Conservation (phyloP, 495 filamentous ascomycete genomes). For the Penicillium cinerascens region DNA sequence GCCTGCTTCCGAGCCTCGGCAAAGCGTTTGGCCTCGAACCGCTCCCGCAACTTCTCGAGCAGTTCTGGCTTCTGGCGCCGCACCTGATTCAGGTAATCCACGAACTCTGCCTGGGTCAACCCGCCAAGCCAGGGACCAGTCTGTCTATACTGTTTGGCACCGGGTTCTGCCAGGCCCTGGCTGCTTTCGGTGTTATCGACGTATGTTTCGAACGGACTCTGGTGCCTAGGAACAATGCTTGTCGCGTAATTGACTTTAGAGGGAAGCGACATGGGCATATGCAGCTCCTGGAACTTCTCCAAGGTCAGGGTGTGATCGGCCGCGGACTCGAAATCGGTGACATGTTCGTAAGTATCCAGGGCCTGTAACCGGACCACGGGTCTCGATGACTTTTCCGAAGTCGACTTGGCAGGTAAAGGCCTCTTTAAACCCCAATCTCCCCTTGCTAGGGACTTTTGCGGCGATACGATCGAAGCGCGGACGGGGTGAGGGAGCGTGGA, state of each 20-base stretch:
- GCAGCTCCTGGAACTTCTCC: constrained; percentile 82
- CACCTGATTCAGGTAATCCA: constrained; percentile 60
- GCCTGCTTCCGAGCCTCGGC: constrained; percentile 39
- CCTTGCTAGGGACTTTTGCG: constrained; percentile 62
- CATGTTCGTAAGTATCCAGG: constrained; percentile 84
- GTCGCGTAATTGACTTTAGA: constrained; percentile 27
- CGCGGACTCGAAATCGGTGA: constrained; percentile 85
- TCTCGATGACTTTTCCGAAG: constrained; percentile 59
- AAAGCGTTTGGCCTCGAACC: constrained; percentile 39
- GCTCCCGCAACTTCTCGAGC: constrained; percentile 53
- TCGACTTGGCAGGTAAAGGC: constrained; percentile 70
- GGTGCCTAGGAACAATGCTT: constrained; percentile 32
- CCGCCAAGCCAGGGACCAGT: constrained; percentile 78
- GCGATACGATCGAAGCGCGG: constrained; percentile 79
- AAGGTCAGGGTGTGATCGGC: constrained; percentile 78
- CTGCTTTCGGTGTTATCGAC: constrained; percentile 47
- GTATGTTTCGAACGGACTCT: constrained; percentile 49
- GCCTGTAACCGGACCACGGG: constrained; percentile 67
- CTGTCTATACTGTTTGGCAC: constrained; percentile 40
- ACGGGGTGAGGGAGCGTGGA: constrained; percentile 77
- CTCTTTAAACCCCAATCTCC: constrained; percentile 97
- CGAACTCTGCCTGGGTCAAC: constrained; percentile 70
- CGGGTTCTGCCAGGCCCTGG: constrained; percentile 25
- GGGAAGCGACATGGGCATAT: constrained; percentile 59
- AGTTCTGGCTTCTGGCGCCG: constrained; percentile 60